Conservation (phyloP, 768 basidiomycete species). For the Nevesoporus exiguus region DNA sequence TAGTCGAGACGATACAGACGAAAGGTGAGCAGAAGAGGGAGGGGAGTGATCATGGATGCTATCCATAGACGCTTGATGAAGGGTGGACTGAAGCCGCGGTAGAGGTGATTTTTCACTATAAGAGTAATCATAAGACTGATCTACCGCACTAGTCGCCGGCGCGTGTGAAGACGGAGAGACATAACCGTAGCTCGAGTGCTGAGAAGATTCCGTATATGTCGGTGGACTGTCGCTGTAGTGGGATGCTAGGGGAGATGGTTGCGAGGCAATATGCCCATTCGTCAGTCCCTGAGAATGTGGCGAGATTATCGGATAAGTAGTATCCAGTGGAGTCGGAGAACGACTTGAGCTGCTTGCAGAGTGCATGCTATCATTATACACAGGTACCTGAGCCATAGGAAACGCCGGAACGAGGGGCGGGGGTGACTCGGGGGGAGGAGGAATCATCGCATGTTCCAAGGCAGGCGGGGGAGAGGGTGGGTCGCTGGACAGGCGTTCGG, state of each 20-base stretch:
- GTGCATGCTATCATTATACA: conserved; percentile 27
- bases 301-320: conserved; percentile 38
- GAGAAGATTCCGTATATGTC: conserved; percentile 30
- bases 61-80: conserved; percentile 29
- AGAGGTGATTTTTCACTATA: conserved; percentile 31
- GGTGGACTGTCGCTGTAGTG: conserved; percentile 32
- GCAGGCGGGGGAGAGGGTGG: conserved; percentile 39
- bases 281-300: conserved; percentile 35
- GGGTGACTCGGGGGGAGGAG: conserved; percentile 52
- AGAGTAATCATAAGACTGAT: conserved; percentile 29
- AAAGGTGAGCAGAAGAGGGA: conserved; percentile 29
- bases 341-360: conserved; percentile 38
- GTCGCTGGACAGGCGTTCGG: conserved; percentile 26
- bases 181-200: conserved; percentile 31
- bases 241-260: conserved; percentile 29
- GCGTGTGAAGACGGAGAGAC: conserved; percentile 25
- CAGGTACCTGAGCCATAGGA: conserved; percentile 16
- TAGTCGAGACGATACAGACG: conserved; percentile 48
- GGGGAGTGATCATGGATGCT: conserved; percentile 30
- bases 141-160: conserved; percentile 21
- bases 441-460: conserved; percentile 40
- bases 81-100: conserved; percentile 29
- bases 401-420: conserved; percentile 51
- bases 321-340: conserved; percentile 46
- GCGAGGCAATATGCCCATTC: conserved; percentile 32